These are phyloP conservation scores for Moringa oleifera DNA, from an alignment of 345 rosid species.

Conservation along the genomic window DNA sequence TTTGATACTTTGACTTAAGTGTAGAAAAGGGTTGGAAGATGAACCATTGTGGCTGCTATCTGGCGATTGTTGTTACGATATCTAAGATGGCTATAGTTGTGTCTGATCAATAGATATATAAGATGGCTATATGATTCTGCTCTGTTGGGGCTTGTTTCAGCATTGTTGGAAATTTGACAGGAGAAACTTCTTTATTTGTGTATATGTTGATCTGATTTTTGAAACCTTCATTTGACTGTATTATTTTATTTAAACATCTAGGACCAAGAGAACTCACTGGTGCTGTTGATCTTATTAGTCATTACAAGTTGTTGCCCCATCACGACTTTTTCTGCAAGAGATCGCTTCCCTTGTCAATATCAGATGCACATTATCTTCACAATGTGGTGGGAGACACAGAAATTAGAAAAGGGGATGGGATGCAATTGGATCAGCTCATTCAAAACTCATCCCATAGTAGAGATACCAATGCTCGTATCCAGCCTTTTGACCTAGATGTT, in stretches of 20 bases:
- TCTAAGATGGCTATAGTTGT: too few relatives aligned
- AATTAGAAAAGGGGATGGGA: conserved; percentile 87
- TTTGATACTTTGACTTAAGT: too few relatives aligned
- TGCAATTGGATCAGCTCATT: conserved; percentile 79
- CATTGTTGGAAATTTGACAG: too few relatives aligned
- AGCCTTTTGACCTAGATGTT: conserved; percentile 64
- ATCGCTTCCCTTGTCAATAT: conserved; percentile 67
- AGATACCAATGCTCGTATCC: conserved; percentile 44
- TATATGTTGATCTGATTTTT: too few relatives aligned
- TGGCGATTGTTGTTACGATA: too few relatives aligned
- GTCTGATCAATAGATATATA: too few relatives aligned
- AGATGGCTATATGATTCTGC: too few relatives aligned
- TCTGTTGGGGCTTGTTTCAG: too few relatives aligned
- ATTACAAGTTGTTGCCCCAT: conserved; percentile 61
- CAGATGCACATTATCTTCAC: conserved; percentile 74
- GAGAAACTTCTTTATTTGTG: too few relatives aligned
- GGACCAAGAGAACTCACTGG: conserved; percentile 83
- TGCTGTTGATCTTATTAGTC: conserved; percentile 79
- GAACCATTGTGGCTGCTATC: too few relatives aligned
- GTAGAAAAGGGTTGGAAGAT: too few relatives aligned
- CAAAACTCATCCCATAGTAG: conserved; percentile 37
- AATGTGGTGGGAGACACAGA: conserved; percentile 78
- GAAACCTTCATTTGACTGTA: conserved; percentile 10
- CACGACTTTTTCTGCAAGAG: conserved; percentile 84
- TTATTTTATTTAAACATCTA: conserved; percentile 18